These are phyloP conservation scores for Magnolia kwangsiensis DNA, from an alignment of 164 flowering plant genomes.

Conservation along the genomic window DNA sequence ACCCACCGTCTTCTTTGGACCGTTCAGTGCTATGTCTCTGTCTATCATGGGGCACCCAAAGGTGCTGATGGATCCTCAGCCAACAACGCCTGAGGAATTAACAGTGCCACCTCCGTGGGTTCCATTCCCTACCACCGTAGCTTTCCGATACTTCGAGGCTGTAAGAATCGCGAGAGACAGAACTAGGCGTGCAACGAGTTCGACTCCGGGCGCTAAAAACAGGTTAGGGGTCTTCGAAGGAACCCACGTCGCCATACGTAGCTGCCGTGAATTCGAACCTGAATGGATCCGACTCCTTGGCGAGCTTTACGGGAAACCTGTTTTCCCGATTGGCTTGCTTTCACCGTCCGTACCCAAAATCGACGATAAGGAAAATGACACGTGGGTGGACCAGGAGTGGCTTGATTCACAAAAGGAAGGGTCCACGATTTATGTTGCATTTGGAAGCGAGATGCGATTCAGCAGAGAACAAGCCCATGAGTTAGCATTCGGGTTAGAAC, in stretches of 20 bases:
- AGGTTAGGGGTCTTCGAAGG: not conserved
- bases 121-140: slow-evolving; percentile 1
- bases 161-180: not conserved
- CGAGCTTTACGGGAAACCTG: too few species aligned
- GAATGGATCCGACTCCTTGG: too few species aligned
- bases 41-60: slow-evolving; percentile 9
- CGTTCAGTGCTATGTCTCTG: not conserved
- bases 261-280: too few species aligned
- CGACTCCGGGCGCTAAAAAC: not conserved
- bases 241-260: not conserved
- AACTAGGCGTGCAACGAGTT: not conserved
- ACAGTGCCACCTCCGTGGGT: slow-evolving; percentile 7
- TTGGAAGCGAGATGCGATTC: slow-evolving; percentile 34
- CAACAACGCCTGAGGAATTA: not conserved
- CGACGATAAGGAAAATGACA: too few species aligned
- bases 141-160: slow-evolving; percentile 15
- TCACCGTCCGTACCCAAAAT: too few species aligned
- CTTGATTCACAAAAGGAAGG: slow-evolving; percentile 28
- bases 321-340: too few species aligned
- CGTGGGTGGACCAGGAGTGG: slow-evolving; percentile 21
- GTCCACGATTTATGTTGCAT: slow-evolving; percentile 32
- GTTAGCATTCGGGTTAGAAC: slow-evolving; percentile 29
- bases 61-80: not conserved
- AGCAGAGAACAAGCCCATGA: slow-evolving; percentile 25
- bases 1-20: slow-evolving; percentile 2